Base-by-base conservation (phyloP, 192 early-diverging fungal species). In the Linnemannia hyalina region DNA sequence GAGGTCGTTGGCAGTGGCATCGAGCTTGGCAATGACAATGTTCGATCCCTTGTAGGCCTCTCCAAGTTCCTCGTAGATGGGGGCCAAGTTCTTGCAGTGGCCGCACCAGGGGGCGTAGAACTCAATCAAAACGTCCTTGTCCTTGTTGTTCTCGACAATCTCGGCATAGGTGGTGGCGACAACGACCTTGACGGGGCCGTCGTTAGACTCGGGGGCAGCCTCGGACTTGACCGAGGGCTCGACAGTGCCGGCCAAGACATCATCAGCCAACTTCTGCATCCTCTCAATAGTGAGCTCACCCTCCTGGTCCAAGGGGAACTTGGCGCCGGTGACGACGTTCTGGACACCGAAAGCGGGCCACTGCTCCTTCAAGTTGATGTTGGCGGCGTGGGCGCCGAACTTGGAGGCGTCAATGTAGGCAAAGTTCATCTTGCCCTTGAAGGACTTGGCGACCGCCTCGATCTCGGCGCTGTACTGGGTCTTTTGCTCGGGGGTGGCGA, bases 271-370 rank as follows among this genome's bases (percentile, higher is more conserved):
- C 20, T 83, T 74, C 68, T 89, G 80, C 77, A 97, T 78, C 38
- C 78, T 81, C 44, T 93, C 92, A 29, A 87, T 84, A 55, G 92
- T 93, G 46, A 98, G 83, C 9, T 91, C 89, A 85, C 93, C 89
- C 70, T 87, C 86, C 89, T 97, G 95, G 46, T 94, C 89, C 90
- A 95, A 97, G 68, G 98, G 97, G 90, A 86, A 99, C 92, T 99
- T 98, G 80, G 91, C 83, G 75, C 94, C 91, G 81, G 88, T 92
- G 65, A 89, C 88, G 72, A 95, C 91, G 81, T 94, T 91, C 91
- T 97, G 96, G 88, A 99, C 93, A 78, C 93, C 97, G 82, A 99
- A 94, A 29, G 97, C 97, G 70, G 98, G 98, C 96, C 96, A 99
- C 77, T 90, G 81, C 85, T 97, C 94, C 93, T 97, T 96, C 68